phyloP scores from a whole-genome alignment of 768 basidiomycete genomes.

The Tricholoma sp. region DNA sequence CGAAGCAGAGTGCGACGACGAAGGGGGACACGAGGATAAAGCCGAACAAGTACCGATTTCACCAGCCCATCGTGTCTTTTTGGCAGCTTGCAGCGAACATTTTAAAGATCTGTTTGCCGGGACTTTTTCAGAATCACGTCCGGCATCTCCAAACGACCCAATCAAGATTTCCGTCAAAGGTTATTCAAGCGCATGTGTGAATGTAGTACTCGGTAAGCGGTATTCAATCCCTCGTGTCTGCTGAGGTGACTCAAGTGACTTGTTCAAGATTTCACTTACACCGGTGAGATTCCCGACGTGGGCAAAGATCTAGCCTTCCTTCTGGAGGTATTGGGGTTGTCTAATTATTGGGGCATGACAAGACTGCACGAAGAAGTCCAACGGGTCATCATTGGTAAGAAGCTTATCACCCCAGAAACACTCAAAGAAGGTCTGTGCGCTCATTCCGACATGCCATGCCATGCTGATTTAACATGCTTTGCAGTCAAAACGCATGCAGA shows the following conservation, averaged over 20 bases:
- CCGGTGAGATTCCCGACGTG: slow-evolving; percentile 9
- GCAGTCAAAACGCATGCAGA: slow-evolving; percentile 19
- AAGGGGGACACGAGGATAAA: slow-evolving; percentile 13
- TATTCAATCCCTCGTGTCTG: not conserved
- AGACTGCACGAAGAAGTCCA: slow-evolving; percentile 24
- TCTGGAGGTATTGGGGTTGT: slow-evolving; percentile 24
- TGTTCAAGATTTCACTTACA: slow-evolving; percentile 29
- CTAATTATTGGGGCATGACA: slow-evolving; percentile 20
- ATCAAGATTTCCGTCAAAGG: slow-evolving; percentile 5
- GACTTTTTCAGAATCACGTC: slow-evolving; percentile 17
- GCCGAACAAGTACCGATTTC: slow-evolving; percentile 14
- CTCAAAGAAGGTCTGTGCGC: not conserved
- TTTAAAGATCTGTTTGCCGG: slow-evolving; percentile 27
- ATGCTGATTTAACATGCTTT: not conserved
- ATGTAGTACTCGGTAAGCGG: slow-evolving; percentile 24
- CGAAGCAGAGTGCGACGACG: slow-evolving; percentile 12
- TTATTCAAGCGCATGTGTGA: slow-evolving; percentile 19
- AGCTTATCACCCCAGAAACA: not conserved
- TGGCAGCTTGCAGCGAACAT: slow-evolving; percentile 29
- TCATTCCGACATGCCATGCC: not conserved
- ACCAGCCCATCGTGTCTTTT: slow-evolving; percentile 34
- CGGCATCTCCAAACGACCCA: slow-evolving; percentile 8
- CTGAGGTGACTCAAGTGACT: not conserved
- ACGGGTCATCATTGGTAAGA: slow-evolving; percentile 16
- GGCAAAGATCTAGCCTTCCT: slow-evolving; percentile 12